Conservation (phyloP, 1,284 basidiomycete genomes). For the Microbotryum violaceum region DNA sequence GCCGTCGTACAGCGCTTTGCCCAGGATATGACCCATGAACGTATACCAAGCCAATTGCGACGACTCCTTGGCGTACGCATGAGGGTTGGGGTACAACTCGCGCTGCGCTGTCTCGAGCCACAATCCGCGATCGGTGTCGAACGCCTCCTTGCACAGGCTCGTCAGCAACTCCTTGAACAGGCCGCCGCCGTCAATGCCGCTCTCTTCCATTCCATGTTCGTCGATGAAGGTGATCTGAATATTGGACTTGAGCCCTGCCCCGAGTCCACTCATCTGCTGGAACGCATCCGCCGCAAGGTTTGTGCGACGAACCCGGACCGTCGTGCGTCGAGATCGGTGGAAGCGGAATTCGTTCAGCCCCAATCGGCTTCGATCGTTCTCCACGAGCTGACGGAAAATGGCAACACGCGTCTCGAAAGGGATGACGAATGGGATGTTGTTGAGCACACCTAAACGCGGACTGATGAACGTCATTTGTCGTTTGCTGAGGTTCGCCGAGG, state of each 20-base stretch:
- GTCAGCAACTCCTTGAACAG: constrained; percentile 98
- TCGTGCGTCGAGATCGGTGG: constrained; percentile 29
- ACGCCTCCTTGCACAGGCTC: constrained; percentile 78
- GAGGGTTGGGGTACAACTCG: constrained; percentile 90
- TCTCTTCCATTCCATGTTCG: constrained; percentile 76
- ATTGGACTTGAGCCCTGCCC: constrained; percentile 65
- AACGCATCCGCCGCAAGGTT: constrained; percentile 43
- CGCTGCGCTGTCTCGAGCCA: constrained; percentile 86
- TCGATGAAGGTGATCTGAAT: constrained; percentile 87
- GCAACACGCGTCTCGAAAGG: constrained; percentile 84
- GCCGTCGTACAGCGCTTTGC: constrained; percentile 93
- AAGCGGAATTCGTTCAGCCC: constrained; percentile 5
- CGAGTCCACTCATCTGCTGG: constrained; percentile 52
- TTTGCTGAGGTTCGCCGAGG: constrained; percentile 48
- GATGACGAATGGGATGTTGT: constrained; percentile 94
- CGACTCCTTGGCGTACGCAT: constrained; percentile 77
- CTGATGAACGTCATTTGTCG: constrained; percentile 66
- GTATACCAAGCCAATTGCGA: constrained; percentile 80
- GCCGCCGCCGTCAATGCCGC: constrained; percentile 91
- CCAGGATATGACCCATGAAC: constrained; percentile 86
- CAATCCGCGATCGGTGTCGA: constrained; percentile 86
- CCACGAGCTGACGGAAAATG: constrained; percentile 78
- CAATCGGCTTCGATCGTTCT: constrained; percentile 48
- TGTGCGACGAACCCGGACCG: constrained; percentile 61
- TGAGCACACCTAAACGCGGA: constrained; percentile 80